Evolutionary conservation across 179 eudicot species (phyloP), one percentile per base, ranked within the genome.

Genomic region (Silene vulgaris): DNA sequence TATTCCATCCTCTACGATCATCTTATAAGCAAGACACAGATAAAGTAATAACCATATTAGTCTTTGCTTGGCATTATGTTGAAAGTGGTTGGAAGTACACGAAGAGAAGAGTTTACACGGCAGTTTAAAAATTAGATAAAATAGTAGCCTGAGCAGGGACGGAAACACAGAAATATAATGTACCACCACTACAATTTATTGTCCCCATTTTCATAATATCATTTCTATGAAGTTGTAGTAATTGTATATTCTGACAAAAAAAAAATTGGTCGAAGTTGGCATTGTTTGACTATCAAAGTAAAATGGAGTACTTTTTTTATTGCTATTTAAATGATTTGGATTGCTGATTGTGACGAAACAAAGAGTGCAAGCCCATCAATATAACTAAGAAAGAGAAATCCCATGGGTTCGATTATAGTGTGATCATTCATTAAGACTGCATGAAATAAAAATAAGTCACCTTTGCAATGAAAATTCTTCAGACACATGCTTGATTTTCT

Each of bases 401-500:
- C 35, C 60, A 70, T 14, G 56, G 29, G 45, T 50, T 70, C 11
- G 17, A 45, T 14, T 43, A 43, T 26, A 16, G 45, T 8, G 11
- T 54, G 45, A 35, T 32, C 65, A 17, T 12, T 50, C 70, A 26
- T 40, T 54, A 45, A 23, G 40, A 19, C 20, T 19, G 3, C 23
- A 75, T 60, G 26, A 50, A 81, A 45, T 14, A 48, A 68, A 60
- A 30, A 74, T 60, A 20, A 35, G 40, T 60, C 32, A 84, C 87
- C 87, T 84, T 74, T 54, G 50, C 84, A 81, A 20, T 50, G 74
- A 48, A 70, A 72, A 59, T 72, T 77, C 82, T 76, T 81, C 79
- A 76, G 76, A 77, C 87, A 84, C 35, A 76, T 71, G 65, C 74
- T 79, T 74, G 84, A 81, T 74, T 69, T 61, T 71, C 87, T 81